These are phyloP conservation scores for Aspergillus indologenus DNA, from an alignment of 495 filamentous ascomycete genomes.

Conservation along the genomic window DNA sequence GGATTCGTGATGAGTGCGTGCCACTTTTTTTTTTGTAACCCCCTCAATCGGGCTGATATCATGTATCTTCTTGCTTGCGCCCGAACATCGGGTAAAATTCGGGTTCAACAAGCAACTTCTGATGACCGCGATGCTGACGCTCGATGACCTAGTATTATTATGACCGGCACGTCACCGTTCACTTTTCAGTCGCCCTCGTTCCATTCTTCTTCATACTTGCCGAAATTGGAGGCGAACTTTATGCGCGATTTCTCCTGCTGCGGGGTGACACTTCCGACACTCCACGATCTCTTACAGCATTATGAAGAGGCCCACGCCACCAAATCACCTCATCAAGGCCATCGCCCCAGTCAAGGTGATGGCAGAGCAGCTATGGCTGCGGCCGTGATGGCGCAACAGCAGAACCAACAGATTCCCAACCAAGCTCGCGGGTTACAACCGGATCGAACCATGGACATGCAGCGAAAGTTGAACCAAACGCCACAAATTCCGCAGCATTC, in stretches of 20 bases:
- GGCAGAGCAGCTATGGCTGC: constrained; percentile 57
- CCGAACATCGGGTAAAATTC: neutral
- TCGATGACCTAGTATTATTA: constrained; percentile 69
- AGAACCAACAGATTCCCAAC: constrained; percentile 49
- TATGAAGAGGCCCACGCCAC: constrained; percentile 91
- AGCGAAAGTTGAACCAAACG: constrained; percentile 44
- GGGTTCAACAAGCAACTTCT: neutral
- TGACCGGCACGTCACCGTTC: constrained; percentile 94
- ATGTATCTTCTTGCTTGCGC: constrained; percentile 6
- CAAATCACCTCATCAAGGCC: constrained; percentile 56
- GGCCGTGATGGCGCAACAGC: constrained; percentile 53
- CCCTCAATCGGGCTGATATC: constrained; percentile 14
- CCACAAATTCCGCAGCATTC: constrained; percentile 41
- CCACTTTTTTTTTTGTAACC: no score
- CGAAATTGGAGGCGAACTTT: constrained; percentile 95
- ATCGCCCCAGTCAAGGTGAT: constrained; percentile 53
- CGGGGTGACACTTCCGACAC: constrained; percentile 76
- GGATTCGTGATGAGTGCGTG: constrained; percentile 97
- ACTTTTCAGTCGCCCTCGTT: constrained; percentile 87
- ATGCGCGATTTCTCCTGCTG: constrained; percentile 96
- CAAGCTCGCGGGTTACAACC: constrained; percentile 39
- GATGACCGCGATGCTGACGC: constrained; percentile 25
- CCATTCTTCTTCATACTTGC: constrained; percentile 96
- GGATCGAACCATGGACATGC: constrained; percentile 41
- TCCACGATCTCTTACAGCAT: constrained; percentile 93